These are phyloP conservation scores for Rostrohypoxylon terebratum DNA, from an alignment of 495 filamentous ascomycete species.

Conservation along the genomic window DNA sequence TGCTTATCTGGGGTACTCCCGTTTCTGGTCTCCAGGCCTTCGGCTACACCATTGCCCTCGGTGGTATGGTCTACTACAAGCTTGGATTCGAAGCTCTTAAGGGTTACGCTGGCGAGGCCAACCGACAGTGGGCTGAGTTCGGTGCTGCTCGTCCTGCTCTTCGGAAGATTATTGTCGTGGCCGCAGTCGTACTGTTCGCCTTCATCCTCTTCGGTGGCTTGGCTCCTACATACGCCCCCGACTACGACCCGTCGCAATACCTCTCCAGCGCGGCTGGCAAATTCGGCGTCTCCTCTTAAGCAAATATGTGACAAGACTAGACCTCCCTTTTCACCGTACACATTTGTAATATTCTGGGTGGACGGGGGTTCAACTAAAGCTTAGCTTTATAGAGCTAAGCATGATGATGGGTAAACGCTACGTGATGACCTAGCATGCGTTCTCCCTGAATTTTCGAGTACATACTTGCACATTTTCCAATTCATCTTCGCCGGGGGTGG, in stretches of 20 bases:
- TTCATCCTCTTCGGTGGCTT: constrained; percentile 75
- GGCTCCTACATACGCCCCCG: constrained; percentile 60
- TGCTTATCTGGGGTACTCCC: constrained; percentile 87
- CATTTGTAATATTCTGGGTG: constrained; percentile 51
- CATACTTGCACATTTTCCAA: constrained; percentile 45
- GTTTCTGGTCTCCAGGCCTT: constrained; percentile 89
- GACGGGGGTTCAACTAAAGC: constrained; percentile 19
- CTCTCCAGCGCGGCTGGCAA: constrained; percentile 61
- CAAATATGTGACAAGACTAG: constrained; percentile 23
- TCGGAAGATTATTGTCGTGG: constrained; percentile 80
- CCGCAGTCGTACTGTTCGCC: constrained; percentile 64
- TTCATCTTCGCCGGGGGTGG: constrained; percentile 31
- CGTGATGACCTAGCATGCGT: constrained; percentile 35
- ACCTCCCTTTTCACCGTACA: constrained; percentile 43
- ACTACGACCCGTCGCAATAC: constrained; percentile 60
- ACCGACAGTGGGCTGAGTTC: constrained; percentile 87
- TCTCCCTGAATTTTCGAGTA: constrained; percentile 47
- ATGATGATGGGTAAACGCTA: constrained; percentile 39
- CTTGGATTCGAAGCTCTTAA: constrained; percentile 87
- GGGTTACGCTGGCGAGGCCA: constrained; percentile 76
- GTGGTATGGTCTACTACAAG: constrained; percentile 97
- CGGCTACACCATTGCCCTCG: constrained; percentile 91
- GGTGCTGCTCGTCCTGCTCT: constrained; percentile 77
- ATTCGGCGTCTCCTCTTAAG: constrained; percentile 55
- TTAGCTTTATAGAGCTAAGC: constrained; percentile 27